Conservation (phyloP, 2,329 filamentous ascomycete genomes). For the Xylaria multiplex region DNA sequence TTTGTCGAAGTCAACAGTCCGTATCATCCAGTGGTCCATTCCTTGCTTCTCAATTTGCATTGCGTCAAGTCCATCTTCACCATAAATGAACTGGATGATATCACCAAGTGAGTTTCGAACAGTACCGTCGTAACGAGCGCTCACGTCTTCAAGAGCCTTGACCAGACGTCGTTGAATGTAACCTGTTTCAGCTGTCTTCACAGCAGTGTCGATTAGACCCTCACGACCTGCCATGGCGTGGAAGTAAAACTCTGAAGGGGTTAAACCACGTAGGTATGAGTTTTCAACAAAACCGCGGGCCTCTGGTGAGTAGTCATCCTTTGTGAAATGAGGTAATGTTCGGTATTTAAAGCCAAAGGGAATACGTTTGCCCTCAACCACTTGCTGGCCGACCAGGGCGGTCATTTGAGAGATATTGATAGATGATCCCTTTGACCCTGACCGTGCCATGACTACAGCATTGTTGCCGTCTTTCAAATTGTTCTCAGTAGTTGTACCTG, state of each 20-base stretch:
- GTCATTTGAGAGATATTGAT: conserved; percentile 99
- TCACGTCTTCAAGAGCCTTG: conserved; percentile 97
- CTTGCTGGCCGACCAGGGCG: conserved; percentile 95
- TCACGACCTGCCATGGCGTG: conserved; percentile 99
- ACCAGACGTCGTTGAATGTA: conserved; percentile 99
- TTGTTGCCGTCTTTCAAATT: conserved; percentile 97
- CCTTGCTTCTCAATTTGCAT: conserved; percentile 92
- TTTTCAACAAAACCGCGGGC: conserved; percentile 98
- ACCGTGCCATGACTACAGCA: conserved; percentile 93
- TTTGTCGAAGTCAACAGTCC: conserved; percentile 78
- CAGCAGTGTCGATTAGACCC: conserved; percentile 98
- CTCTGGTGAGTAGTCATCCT: conserved; percentile 98
- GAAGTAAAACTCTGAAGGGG: conserved; percentile 98
- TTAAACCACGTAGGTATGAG: conserved; percentile 94
- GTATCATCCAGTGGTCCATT: conserved; percentile 86
- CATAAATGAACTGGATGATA: conserved; percentile 96
- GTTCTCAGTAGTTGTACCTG: conserved; percentile 90
- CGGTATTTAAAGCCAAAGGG: conserved; percentile 99
- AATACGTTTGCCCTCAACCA: conserved; percentile 98
- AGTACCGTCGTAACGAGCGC: conserved; percentile 96
- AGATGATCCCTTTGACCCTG: conserved; percentile 96
- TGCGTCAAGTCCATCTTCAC: conserved; percentile 95
- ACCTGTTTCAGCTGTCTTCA: conserved; percentile 98
- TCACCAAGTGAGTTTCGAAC: conserved; percentile 97
- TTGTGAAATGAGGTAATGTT: conserved; percentile 96